Base-by-base conservation (phyloP, 352 stramenopile genomes). In the Thraustotheca clavata region DNA sequence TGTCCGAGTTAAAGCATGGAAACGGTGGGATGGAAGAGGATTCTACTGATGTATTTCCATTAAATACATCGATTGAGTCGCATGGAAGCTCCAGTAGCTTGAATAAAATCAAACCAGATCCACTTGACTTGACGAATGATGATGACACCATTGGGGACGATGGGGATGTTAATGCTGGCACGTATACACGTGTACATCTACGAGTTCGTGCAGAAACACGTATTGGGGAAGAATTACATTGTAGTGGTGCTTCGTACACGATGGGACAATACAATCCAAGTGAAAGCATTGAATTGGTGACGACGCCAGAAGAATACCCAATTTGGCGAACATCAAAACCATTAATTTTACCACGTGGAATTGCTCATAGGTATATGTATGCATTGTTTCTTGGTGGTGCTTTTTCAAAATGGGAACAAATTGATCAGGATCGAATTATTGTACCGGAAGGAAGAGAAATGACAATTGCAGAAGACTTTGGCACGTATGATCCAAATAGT, bases 271-370 rank as follows among this genome's bases (percentile, higher is more conserved):
- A 90, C 71, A 93, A 93, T 61, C 82, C 82, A 65, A 92, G 77
- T 67, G 81, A 92, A 55, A 88, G 79, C 39, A 90, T 98, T 62
- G 93, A 96, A 66, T 87, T 99, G 61, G 88, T 97, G 24, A 99
- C 96, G 1, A 97, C 89, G 27, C 96, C 96, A 0, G 90, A 97
- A n/a, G 77, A 87, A 4, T 98, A 99, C 75, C 96, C 96, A 8
- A 81, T 97, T 48, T 99, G 96, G 96, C 93, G 77, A 24, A 98
- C 95, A 0, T 71, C 79, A 29, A 90, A 95, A 69, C 96, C 96
- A 41, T 83, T 98, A 59, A 91, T 98, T 11, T 71, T 98, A 50
- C 87, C 87, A 22, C 71, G 83, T 14, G 84, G 87, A 16, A 79
- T 91, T 24, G 76, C 77, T 1, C 83, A 95, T 52, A 86, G 86